phyloP scores from a whole-genome alignment of 352 stramenopile species.

The Sclerospora graminicola region DNA sequence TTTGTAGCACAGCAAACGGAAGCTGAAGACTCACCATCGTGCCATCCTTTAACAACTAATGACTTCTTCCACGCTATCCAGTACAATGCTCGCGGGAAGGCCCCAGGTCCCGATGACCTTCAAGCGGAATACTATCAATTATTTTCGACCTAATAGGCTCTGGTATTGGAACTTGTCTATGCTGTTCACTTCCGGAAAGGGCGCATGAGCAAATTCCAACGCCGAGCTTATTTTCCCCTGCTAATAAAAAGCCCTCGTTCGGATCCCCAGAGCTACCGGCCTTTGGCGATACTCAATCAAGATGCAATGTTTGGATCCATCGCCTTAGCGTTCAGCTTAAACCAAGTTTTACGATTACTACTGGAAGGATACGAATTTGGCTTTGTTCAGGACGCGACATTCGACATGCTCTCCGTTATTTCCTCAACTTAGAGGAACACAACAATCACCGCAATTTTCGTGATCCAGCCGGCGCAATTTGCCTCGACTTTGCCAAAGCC shows the following conservation, averaged over 20 bases:
- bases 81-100: not conserved
- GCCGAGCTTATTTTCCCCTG: not conserved
- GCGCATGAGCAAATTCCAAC: not conserved
- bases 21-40: no score
- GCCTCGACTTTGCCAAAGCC: conserved; percentile 3
- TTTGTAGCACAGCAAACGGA: not conserved
- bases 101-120: not conserved
- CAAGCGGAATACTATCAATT: not conserved
- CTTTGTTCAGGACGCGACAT: not conserved
- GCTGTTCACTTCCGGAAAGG: no score
- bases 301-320: not conserved
- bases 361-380: not conserved
- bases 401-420: not conserved
- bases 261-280: not conserved
- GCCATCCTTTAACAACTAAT: no score
- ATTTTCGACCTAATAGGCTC: not conserved
- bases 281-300: not conserved
- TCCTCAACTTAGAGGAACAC: not conserved
- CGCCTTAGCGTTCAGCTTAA: not conserved
- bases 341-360: not conserved
- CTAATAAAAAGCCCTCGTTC: not conserved
- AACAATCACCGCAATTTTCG: not conserved
- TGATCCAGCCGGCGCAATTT: not conserved
- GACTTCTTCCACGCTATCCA: no score
- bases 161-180: no score